A percentile compares a stretch with the other conserved stretches of the same genome.
Evolutionary conservation across 768 basidiomycete species (phyloP).

Genomic region (Calocybe cyanea): DNA sequence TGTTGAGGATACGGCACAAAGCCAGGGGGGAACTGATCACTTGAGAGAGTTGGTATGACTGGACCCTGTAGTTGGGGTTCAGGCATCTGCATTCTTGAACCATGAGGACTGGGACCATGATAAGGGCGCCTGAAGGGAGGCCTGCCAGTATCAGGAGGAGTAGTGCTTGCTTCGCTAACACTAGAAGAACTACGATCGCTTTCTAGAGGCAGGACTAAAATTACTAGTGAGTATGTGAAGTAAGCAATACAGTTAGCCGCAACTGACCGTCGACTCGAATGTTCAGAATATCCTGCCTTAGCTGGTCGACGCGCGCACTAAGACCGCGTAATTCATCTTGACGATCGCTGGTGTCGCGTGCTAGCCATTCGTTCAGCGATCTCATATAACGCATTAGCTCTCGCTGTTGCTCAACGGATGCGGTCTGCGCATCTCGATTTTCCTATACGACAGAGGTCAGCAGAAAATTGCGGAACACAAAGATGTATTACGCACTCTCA

Average conservation of each 20-base stretch:
- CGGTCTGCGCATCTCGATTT: slow-evolving; percentile 69
- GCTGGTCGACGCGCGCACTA: slow-evolving; percentile 52
- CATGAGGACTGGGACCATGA: not conserved
- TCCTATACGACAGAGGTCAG: slow-evolving; percentile 42
- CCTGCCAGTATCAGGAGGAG: not conserved
- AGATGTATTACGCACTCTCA: slow-evolving; percentile 45
- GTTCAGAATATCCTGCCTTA: slow-evolving; percentile 38
- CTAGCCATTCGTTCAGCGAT: slow-evolving; percentile 75
- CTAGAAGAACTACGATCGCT: slow-evolving; percentile 11
- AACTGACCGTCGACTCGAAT: slow-evolving; percentile 33
- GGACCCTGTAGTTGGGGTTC: slow-evolving; percentile 6
- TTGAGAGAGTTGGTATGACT: slow-evolving; percentile 15
- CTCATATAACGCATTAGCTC: slow-evolving; percentile 79
- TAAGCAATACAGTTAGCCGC: not conserved
- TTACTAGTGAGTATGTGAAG: not conserved
- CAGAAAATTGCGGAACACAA: not conserved
- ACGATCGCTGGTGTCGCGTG: slow-evolving; percentile 73
- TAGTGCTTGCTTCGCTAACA: slow-evolving; percentile 7
- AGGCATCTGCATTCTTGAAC: slow-evolving; percentile 7
- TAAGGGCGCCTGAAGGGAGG: slow-evolving; percentile 4
- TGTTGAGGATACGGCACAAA: slow-evolving; percentile 14
- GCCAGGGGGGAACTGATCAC: slow-evolving; percentile 10
- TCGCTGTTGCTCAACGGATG: slow-evolving; percentile 74
- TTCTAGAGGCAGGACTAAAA: slow-evolving; percentile 10
- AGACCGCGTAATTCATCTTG: slow-evolving; percentile 70